Percentiles rank a stretch among this genome's conserved stretches.
phyloP scores from a whole-genome alignment of 176 grass and related monocot species.

The Aegilops tauschii region DNA sequence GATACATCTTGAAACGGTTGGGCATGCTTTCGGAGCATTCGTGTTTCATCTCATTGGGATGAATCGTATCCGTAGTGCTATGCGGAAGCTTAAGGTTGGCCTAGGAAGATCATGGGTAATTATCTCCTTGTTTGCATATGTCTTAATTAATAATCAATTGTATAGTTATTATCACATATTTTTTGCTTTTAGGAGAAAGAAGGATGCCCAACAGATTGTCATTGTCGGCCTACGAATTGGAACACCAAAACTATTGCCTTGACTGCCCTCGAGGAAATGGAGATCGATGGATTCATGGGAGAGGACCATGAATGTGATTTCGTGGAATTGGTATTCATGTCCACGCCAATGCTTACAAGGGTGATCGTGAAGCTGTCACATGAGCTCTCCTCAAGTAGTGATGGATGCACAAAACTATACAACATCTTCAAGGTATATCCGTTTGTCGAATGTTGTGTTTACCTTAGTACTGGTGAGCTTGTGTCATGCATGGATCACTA shows the following conservation, averaged over 20 bases:
- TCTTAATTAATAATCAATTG: too few species aligned
- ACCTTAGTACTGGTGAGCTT: background rate
- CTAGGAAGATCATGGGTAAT: too few species aligned
- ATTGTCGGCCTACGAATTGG: background rate
- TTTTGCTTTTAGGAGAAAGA: too few species aligned
- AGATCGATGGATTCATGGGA: background rate
- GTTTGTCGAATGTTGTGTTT: background rate
- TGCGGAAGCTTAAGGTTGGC: too few species aligned
- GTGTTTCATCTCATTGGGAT: too few species aligned
- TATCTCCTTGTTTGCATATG: too few species aligned
- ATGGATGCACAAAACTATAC: background rate
- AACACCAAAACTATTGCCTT: background rate
- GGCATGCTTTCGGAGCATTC: too few species aligned
- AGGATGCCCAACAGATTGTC: background rate
- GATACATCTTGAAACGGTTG: too few species aligned
- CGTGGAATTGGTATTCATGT: background rate
- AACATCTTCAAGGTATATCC: background rate
- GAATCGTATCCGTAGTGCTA: too few species aligned
- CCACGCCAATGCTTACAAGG: background rate
- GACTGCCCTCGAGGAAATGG: background rate
- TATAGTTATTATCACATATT: too few species aligned
- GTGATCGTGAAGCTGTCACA: background rate
- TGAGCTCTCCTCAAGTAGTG: background rate
- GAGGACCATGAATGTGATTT: background rate
- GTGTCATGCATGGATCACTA: background rate